Base-by-base conservation (phyloP, 2,329 filamentous ascomycete genomes). In the Penicillium vulpinum region DNA sequence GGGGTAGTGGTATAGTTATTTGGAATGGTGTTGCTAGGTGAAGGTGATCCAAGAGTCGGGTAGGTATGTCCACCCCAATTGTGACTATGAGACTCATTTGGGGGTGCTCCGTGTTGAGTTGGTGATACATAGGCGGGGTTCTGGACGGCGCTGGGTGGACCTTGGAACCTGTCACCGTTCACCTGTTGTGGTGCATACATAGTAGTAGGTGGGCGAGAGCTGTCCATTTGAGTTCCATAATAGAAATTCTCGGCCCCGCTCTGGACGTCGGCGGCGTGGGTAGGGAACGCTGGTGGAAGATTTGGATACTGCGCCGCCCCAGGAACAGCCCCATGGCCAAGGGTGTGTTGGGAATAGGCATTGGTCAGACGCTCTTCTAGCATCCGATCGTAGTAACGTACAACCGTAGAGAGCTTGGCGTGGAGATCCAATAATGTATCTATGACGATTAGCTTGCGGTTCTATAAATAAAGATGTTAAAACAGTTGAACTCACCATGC, bases 341-440 rank as follows among this genome's bases (percentile, higher is more conserved):
- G 78, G 41, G 77, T 87, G 67, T 93, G 89, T 68, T 96, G 91
- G 62, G 87, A 89, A 72, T 97, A 97, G 2, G 94, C 93, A 73
- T 89, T 95, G 9, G 92, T 96, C 26, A 99, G 81, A 38, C 94
- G 87, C 62, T 99, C 94, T 75, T 99, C 94, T 16, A 99, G 83
- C 94, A 99, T 97, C 39, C 92, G 87, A 74, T 99, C 94, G 71
- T 99, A 99, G 72, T 97, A 97, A 33, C 94, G 86, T 5, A 99
- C 94, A 26, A 97, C 94, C 0, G 93, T 97, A 0, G 93, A 94
- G 24, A 99, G 81, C 73, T 99, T 99, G 18, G 92, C 90, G 72
- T 99, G 94, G 0, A 99, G 81, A 73, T 99, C 94, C 24, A 97
- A 84, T 10, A 99, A 82, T 0, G 93, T 94, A 73, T 99, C 92